These are phyloP conservation scores for Xylogone sp. DNA, from an alignment of 2,329 filamentous ascomycete genomes.

Conservation along the genomic window DNA sequence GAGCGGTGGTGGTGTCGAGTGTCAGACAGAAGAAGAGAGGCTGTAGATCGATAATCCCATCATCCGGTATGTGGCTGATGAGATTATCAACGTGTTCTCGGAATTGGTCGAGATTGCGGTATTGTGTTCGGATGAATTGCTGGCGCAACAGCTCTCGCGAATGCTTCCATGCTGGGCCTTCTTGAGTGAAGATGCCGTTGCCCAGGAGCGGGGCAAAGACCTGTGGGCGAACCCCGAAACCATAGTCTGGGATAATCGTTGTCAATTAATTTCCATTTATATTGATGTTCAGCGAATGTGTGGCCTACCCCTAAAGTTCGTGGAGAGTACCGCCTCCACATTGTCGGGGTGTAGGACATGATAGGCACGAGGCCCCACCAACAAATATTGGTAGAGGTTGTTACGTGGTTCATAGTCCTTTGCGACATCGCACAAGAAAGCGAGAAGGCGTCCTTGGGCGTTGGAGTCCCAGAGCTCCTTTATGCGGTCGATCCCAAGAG, in stretches of 20 bases:
- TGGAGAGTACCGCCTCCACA: slow-evolving; percentile 24
- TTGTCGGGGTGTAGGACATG: slow-evolving; percentile 22
- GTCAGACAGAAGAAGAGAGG: slow-evolving; percentile 47
- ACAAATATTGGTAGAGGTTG: slow-evolving; percentile 23
- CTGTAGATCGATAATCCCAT: slow-evolving; percentile 28
- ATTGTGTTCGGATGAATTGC: slow-evolving; percentile 19
- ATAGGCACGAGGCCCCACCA: slow-evolving; percentile 25
- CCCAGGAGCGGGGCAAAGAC: slow-evolving; percentile 27
- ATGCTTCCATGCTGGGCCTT: slow-evolving; percentile 29
- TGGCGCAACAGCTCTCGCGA: slow-evolving; percentile 25
- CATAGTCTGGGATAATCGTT: slow-evolving; percentile 14
- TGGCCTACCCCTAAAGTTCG: slow-evolving; percentile 18
- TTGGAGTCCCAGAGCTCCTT: slow-evolving; percentile 23
- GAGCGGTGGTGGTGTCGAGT: slow-evolving; percentile 52
- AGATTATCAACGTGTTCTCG: slow-evolving; percentile 25
- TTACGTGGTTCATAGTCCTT: slow-evolving; percentile 27
- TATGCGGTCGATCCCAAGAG: slow-evolving; percentile 30
- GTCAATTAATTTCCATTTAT: not conserved
- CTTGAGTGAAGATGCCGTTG: slow-evolving; percentile 32
- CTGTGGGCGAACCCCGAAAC: slow-evolving; percentile 21
- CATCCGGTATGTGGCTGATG: slow-evolving; percentile 14
- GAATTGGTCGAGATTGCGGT: slow-evolving; percentile 12
- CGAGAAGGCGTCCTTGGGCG: slow-evolving; percentile 22
- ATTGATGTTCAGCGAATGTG: not conserved
- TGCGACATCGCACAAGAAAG: slow-evolving; percentile 18